Percentiles rank a stretch among this genome's conserved stretches.
These are phyloP conservation scores for Mesotaenium endlicherianum DNA, from an alignment of 139 green algal species.

Conservation along the genomic window DNA sequence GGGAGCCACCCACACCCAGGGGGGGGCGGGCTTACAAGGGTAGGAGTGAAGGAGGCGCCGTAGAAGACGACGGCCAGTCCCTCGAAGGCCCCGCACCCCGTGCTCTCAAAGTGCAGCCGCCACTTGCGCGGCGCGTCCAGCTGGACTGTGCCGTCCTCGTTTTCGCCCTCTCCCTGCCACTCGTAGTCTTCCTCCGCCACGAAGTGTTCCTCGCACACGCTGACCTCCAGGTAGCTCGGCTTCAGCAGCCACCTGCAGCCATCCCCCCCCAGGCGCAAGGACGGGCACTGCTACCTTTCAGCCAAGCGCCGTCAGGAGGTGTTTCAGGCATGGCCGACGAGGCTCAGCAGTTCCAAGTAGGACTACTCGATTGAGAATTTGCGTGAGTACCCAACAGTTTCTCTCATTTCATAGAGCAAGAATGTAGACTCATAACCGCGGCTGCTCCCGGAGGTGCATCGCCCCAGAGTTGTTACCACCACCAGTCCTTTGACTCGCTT, in stretches of 20 bases:
- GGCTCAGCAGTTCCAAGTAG: not conserved
- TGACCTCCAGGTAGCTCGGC: conserved; percentile 11
- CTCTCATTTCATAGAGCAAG: not conserved
- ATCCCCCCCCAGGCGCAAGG: not conserved
- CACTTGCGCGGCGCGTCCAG: conserved; percentile 12
- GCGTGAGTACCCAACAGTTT: not conserved
- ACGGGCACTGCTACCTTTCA: not conserved
- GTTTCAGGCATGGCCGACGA: not conserved
- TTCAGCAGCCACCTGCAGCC: conserved; percentile 29
- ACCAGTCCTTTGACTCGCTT: too few species aligned
- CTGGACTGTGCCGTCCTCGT: conserved; percentile 7
- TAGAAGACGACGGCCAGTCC: conserved; percentile 24
- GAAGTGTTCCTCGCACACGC: not conserved
- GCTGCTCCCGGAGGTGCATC: too few species aligned
- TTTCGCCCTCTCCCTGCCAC: conserved; percentile 16
- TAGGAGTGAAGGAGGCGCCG: not conserved
- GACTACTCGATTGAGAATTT: not conserved
- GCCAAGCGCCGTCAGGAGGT: too few species aligned
- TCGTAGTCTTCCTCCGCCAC: conserved; percentile 21
- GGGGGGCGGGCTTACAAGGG: conserved; percentile 15
- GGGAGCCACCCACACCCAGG: too few species aligned
- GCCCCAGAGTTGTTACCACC: too few species aligned
- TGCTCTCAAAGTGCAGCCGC: not conserved
- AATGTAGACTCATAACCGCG: not conserved
- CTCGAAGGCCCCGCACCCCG: conserved; percentile 19